A percentile compares a stretch with the other conserved stretches of the same genome.
Evolutionary conservation across 2,329 filamentous ascomycete genomes (phyloP).

Genomic region (Westerdykella sp.): DNA sequence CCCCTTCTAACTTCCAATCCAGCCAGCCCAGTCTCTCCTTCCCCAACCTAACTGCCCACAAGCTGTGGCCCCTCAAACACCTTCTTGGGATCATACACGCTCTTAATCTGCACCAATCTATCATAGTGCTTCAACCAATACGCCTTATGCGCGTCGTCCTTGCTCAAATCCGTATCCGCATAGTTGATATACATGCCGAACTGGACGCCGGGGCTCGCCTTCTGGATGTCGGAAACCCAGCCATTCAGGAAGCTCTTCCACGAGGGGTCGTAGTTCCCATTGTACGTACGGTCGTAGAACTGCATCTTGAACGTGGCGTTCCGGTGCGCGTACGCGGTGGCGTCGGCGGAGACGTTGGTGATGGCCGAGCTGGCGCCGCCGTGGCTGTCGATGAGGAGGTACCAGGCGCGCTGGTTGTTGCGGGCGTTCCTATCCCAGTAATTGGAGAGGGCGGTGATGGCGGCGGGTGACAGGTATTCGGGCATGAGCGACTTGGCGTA

Average conservation of each 20-base stretch:
- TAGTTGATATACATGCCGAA: slow-evolving; percentile 50
- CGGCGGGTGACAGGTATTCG: slow-evolving; percentile 10
- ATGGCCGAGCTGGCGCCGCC: slow-evolving; percentile 15
- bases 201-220: slow-evolving; percentile 15
- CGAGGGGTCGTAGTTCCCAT: slow-evolving; percentile 24
- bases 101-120: slow-evolving; percentile 29
- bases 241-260: slow-evolving; percentile 35
- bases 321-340: slow-evolving; percentile 22
- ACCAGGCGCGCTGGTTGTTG: slow-evolving; percentile 14
- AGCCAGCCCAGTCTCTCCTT: too few species aligned
- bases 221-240: slow-evolving; percentile 32
- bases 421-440: slow-evolving; percentile 21
- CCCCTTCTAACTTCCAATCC: too few species aligned
- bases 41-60: slow-evolving; percentile 12
- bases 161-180: slow-evolving; percentile 42
- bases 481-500: slow-evolving; percentile 26
- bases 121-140: slow-evolving; percentile 39
- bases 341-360: slow-evolving; percentile 7
- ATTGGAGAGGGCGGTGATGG: slow-evolving; percentile 14
- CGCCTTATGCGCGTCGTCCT: slow-evolving; percentile 38
- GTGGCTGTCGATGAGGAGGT: slow-evolving; percentile 24
- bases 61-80: slow-evolving; percentile 23
- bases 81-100: slow-evolving; percentile 29
- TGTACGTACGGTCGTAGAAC: slow-evolving; percentile 16
- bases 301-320: slow-evolving; percentile 25